Percentiles rank a stretch among this genome's conserved stretches.
phyloP scores from a whole-genome alignment of 805 yeast genomes.

The Yamadazyma ubonensis region DNA sequence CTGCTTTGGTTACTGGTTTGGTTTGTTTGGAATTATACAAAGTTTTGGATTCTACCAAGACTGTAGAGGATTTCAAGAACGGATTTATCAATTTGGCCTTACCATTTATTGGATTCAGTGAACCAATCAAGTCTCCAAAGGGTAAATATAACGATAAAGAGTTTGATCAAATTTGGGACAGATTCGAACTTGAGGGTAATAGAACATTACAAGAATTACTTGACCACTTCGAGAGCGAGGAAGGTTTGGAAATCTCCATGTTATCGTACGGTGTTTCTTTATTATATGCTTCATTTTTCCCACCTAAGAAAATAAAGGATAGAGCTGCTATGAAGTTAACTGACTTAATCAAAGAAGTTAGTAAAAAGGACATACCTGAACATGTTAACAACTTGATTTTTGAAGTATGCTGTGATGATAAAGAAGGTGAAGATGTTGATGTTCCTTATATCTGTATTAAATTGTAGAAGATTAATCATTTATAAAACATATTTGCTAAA shows the following conservation, averaged over 20 bases:
- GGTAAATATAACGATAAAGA: conserved; percentile 75
- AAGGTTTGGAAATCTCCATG: conserved; percentile 89
- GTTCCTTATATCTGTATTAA: conserved; percentile 78
- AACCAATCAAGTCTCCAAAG: conserved; percentile 85
- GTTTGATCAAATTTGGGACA: conserved; percentile 92
- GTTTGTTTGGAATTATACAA: conserved; percentile 90
- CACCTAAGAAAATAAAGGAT: conserved; percentile 84
- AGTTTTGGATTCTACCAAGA: conserved; percentile 88
- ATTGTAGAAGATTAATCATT: conserved; percentile 5
- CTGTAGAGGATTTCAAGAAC: conserved; percentile 18
- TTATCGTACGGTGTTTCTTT: conserved; percentile 86
- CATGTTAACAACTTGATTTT: conserved; percentile 77
- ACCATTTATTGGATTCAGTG: conserved; percentile 96
- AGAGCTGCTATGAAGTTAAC: conserved; percentile 67
- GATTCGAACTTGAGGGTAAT: conserved; percentile 80
- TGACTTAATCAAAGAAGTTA: conserved; percentile 75
- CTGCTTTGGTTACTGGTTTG: conserved; percentile 95
- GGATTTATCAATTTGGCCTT: conserved; percentile 42
- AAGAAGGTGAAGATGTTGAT: conserved; percentile 92
- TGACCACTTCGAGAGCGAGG: conserved; percentile 72
- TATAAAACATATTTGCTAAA: background rate
- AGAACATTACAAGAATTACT: conserved; percentile 71
- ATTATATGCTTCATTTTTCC: conserved; percentile 90
- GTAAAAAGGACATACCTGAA: conserved; percentile 75
- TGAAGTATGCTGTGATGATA: conserved; percentile 91